Percentiles rank a stretch among this genome's conserved stretches.
Evolutionary conservation across 352 stramenopile species (phyloP).

Genomic region (Thalassiosira sp.): DNA sequence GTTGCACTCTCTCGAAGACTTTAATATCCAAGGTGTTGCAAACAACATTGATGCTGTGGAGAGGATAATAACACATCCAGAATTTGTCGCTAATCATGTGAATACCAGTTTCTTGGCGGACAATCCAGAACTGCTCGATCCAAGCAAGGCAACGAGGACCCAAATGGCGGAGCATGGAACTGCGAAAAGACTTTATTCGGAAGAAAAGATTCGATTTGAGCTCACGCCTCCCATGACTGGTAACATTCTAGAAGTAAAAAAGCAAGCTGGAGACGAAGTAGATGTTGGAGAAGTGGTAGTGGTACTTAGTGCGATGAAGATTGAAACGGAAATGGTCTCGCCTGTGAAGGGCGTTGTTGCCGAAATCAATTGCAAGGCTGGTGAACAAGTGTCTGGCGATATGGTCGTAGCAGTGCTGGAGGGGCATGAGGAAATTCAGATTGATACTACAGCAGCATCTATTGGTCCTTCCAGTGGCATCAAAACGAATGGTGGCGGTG

Average conservation of each 20-base stretch:
- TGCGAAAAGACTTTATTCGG: conserved; percentile 42
- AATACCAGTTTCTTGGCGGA: conserved; percentile 52
- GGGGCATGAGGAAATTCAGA: conserved; percentile 49
- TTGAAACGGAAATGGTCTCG: conserved; percentile 56
- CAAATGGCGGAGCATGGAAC: conserved; percentile 18
- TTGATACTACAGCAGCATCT: conserved; percentile 10
- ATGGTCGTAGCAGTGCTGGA: conserved; percentile 44
- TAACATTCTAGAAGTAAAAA: conserved; percentile 45
- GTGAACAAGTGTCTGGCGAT: conserved; percentile 51
- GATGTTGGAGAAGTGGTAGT: conserved; percentile 48
- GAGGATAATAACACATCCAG: conserved; percentile 47
- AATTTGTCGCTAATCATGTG: conserved; percentile 43
- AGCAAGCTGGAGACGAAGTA: conserved; percentile 45
- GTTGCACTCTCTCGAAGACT: conserved; percentile 32
- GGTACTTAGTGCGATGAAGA: conserved; percentile 57
- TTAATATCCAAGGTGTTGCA: conserved; percentile 46
- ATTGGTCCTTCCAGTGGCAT: not conserved
- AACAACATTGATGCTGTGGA: conserved; percentile 53
- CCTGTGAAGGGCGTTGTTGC: conserved; percentile 48
- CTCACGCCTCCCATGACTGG: conserved; percentile 53
- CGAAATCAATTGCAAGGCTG: conserved; percentile 43
- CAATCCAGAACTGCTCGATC: conserved; percentile 46
- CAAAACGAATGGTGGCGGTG: not conserved
- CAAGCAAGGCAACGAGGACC: conserved; percentile 28
- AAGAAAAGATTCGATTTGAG: conserved; percentile 53